These are phyloP conservation scores for Bothriochloa decipiens DNA, from an alignment of 176 grass and related monocot species.

Conservation along the genomic window DNA sequence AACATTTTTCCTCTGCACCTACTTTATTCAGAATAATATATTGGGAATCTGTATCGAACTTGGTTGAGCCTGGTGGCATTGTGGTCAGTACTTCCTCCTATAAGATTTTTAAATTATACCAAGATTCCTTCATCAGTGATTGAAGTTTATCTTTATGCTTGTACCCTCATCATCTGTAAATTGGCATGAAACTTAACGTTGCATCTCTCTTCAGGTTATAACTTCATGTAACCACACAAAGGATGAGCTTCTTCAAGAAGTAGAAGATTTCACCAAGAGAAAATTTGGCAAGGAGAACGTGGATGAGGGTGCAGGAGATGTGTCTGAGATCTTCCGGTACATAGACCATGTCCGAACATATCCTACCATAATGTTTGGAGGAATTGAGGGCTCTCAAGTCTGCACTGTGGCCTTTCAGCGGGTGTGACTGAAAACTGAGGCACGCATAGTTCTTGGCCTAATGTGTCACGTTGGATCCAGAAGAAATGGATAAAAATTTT, in stretches of 20 bases:
- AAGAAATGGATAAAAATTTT: neutral
- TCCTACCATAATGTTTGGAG: constrained; percentile 78
- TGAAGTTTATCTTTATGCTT: neutral
- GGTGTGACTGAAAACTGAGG: constrained; percentile 28
- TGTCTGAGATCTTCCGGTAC: constrained; percentile 61
- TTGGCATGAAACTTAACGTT: constrained; percentile 3
- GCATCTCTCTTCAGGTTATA: constrained; percentile 61
- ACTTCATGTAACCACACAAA: constrained; percentile 93
- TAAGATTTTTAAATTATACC: neutral
- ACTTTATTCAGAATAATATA: constrained; percentile 70
- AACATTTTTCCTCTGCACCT: neutral
- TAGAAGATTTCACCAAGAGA: constrained; percentile 67
- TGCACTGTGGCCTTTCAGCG: constrained; percentile 84
- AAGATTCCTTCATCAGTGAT: neutral
- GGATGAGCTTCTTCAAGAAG: constrained; percentile 82
- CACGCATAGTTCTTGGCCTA: neutral
- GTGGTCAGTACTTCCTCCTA: constrained; percentile 60
- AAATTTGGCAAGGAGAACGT: constrained; percentile 32
- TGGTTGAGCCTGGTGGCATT: constrained; percentile 77
- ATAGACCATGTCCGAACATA: constrained; percentile 87
- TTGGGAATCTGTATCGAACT: constrained; percentile 79
- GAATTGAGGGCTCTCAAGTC: constrained; percentile 80
- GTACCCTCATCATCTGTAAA: neutral
- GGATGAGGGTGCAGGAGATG: constrained; percentile 38
- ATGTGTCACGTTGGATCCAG: neutral